Percentiles rank a stretch among this genome's conserved stretches.
These are phyloP conservation scores for Colletotrichum kahawae DNA, from an alignment of 2,329 filamentous ascomycete species.

Conservation along the genomic window DNA sequence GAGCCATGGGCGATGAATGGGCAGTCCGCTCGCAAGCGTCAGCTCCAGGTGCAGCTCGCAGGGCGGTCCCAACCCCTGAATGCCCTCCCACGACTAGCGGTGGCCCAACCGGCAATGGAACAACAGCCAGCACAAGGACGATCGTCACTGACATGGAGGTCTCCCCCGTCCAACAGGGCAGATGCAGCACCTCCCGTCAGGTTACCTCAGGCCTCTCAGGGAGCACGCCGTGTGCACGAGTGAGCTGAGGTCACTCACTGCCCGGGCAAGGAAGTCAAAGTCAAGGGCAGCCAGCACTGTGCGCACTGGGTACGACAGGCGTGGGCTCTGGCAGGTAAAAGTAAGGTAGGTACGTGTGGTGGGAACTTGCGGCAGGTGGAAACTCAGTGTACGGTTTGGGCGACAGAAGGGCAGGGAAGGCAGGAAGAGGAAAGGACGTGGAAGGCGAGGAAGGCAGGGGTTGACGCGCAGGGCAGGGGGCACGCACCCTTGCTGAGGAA, in stretches of 20 bases:
- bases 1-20: not conserved
- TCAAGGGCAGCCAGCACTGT: not conserved
- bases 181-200: not conserved
- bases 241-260: not conserved
- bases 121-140: constrained; percentile 2
- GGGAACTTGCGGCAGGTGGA: not conserved
- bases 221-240: not conserved
- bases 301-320: not conserved
- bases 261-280: not conserved
- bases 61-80: constrained; percentile 13
- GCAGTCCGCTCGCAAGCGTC: not conserved
- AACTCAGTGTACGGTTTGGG: not conserved
- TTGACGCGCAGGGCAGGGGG: not conserved
- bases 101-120: constrained; percentile 2
- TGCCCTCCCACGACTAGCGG: not conserved
- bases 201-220: not conserved
- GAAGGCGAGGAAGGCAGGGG: not conserved
- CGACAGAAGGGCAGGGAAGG: not conserved
- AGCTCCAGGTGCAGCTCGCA: constrained; percentile 3
- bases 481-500: not conserved
- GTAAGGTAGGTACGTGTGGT: not conserved
- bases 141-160: constrained; percentile 12
- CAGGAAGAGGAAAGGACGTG: not conserved
- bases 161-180: not conserved
- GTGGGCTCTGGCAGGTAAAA: not conserved